Evolutionary conservation across 106 monocot genomes (phyloP).

Genomic region (Dioscorea dumetorum): DNA sequence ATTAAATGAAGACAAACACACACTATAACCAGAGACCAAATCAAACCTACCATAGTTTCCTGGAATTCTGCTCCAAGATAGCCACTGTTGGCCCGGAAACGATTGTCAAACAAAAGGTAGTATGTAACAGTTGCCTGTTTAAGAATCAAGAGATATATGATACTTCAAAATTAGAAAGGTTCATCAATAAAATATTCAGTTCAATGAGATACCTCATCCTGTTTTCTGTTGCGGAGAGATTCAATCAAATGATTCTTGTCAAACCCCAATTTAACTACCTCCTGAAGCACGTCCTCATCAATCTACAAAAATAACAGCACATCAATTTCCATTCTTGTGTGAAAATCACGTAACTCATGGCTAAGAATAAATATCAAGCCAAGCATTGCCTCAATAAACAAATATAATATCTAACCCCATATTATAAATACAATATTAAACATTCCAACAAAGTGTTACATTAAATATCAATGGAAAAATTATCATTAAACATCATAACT

Average conservation of each 20-base stretch:
- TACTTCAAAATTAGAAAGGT: no score
- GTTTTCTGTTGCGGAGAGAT: slow-evolving; percentile 54
- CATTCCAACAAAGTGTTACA: no score
- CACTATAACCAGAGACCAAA: neutral
- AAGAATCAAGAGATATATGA: neutral
- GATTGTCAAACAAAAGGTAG: slow-evolving; percentile 68
- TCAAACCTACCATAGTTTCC: slow-evolving; percentile 46
- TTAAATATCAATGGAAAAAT: no score
- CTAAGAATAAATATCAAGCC: no score
- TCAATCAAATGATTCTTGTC: slow-evolving; percentile 55
- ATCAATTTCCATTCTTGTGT: no score
- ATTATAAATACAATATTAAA: no score
- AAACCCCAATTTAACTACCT: slow-evolving; percentile 68
- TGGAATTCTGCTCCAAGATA: slow-evolving; percentile 76
- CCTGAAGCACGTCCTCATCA: slow-evolving; percentile 62
- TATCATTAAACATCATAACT: no score
- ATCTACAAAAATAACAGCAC: slow-evolving; percentile 23
- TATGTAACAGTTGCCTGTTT: slow-evolving; percentile 76
- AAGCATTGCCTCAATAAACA: no score
- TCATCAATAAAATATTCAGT: neutral
- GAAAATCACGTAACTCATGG: no score
- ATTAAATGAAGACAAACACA: no score
- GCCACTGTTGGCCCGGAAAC: slow-evolving; percentile 56
- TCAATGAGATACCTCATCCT: slow-evolving; percentile 51
- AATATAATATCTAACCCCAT: no score